These are phyloP conservation scores for Phytophthora citrophthora DNA, from an alignment of 352 stramenopile species.

Conservation along the genomic window DNA sequence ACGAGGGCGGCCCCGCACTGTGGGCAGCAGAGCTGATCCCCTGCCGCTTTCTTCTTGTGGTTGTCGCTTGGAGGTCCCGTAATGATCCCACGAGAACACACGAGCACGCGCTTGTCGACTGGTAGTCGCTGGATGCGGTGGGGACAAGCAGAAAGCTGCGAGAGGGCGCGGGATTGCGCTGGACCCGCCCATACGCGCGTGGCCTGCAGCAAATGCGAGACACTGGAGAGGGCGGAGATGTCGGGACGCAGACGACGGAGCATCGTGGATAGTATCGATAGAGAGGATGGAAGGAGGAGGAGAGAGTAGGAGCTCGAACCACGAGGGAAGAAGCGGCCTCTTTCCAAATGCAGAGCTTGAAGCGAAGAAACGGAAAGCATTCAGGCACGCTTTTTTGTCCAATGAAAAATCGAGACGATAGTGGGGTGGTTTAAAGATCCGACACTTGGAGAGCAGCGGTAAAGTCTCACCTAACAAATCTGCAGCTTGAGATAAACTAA, in stretches of 20 bases:
- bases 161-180: conserved; percentile 18
- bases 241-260: conserved; percentile 28
- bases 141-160: conserved; percentile 4
- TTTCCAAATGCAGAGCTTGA: conserved; percentile 29
- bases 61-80: conserved; percentile 23
- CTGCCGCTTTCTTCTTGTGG: conserved; percentile 24
- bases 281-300: background rate
- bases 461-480: conserved; percentile 1
- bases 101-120: conserved; percentile 1
- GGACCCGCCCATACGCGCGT: conserved; percentile 4
- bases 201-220: conserved; percentile 25
- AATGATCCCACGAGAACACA: conserved; percentile 7
- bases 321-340: conserved; percentile 11
- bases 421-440: background rate
- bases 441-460: conserved; percentile 5
- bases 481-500: background rate
- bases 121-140: conserved; percentile 1
- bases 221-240: conserved; percentile 4
- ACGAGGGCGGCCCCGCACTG: conserved; percentile 68
- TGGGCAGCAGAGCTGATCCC: conserved; percentile 62
- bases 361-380: conserved; percentile 28
- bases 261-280: conserved; percentile 13
- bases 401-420: conserved; percentile 5
- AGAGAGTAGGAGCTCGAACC: background rate
- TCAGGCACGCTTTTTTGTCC: conserved; percentile 13